These are phyloP conservation scores for Phaeosphaeria sp. DNA, from an alignment of 2,329 filamentous ascomycete species.

Conservation along the genomic window DNA sequence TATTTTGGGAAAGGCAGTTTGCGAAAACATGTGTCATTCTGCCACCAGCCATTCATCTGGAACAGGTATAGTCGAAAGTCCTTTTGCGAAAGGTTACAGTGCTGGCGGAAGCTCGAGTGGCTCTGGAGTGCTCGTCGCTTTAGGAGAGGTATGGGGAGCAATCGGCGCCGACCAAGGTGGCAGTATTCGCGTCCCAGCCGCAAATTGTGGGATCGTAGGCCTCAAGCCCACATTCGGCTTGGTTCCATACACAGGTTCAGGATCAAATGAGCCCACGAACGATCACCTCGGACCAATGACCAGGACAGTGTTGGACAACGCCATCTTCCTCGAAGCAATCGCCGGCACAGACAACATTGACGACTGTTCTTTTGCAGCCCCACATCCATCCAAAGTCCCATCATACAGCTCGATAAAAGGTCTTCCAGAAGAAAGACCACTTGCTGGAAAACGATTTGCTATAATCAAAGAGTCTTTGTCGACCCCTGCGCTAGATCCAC, in stretches of 20 bases:
- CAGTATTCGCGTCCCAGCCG: slow-evolving; percentile 55
- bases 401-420: slow-evolving; percentile 31
- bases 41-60: slow-evolving; percentile 39
- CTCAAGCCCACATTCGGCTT: slow-evolving; percentile 62
- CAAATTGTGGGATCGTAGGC: slow-evolving; percentile 50
- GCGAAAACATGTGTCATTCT: slow-evolving; percentile 43
- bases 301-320: slow-evolving; percentile 51
- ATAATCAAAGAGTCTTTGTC: slow-evolving; percentile 40
- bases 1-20: slow-evolving; percentile 39
- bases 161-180: slow-evolving; percentile 60
- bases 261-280: slow-evolving; percentile 58
- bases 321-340: slow-evolving; percentile 53
- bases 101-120: slow-evolving; percentile 60
- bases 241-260: slow-evolving; percentile 60
- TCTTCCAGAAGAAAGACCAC: slow-evolving; percentile 18
- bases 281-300: slow-evolving; percentile 60
- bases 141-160: slow-evolving; percentile 53
- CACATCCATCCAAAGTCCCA: slow-evolving; percentile 30
- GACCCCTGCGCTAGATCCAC: slow-evolving; percentile 45
- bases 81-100: slow-evolving; percentile 54
- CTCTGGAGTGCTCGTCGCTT: slow-evolving; percentile 55
- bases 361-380: slow-evolving; percentile 45
- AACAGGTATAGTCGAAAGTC: slow-evolving; percentile 57
- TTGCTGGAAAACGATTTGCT: slow-evolving; percentile 38
- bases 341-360: slow-evolving; percentile 61